phyloP scores from a whole-genome alignment of 2,329 filamentous ascomycete genomes.

The Cladophialophora psammophila region DNA sequence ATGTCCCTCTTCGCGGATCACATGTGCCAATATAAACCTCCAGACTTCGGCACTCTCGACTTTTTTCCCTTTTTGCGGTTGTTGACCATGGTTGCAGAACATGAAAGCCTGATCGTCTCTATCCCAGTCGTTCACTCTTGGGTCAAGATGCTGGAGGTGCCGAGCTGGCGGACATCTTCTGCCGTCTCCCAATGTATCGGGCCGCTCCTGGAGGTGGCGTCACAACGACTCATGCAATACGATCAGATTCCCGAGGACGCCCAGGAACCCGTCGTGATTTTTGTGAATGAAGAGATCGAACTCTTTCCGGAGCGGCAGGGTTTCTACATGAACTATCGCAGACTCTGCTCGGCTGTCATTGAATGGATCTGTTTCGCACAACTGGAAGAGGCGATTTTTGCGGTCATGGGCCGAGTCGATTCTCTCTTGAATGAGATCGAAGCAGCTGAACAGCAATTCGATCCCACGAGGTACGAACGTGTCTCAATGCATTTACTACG shows the following conservation, averaged over 20 bases:
- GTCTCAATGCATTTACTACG: conserved; percentile 69
- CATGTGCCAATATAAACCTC: conserved; percentile 76
- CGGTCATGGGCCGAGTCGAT: conserved; percentile 84
- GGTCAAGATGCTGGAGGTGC: conserved; percentile 79
- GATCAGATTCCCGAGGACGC: conserved; percentile 85
- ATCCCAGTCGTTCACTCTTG: conserved; percentile 91
- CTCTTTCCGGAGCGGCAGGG: conserved; percentile 92
- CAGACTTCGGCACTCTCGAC: conserved; percentile 70
- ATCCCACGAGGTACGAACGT: conserved; percentile 44
- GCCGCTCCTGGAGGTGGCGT: conserved; percentile 81
- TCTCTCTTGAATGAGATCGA: conserved; percentile 66
- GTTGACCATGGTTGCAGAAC: conserved; percentile 78
- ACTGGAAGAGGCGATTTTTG: conserved; percentile 81
- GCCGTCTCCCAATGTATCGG: conserved; percentile 70
- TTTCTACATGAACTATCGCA: conserved; percentile 92
- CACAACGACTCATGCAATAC: conserved; percentile 82
- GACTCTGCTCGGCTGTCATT: conserved; percentile 87
- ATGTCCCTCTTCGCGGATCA: conserved; percentile 85
- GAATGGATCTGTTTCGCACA: conserved; percentile 84
- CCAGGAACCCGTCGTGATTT: conserved; percentile 78
- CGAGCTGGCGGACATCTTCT: conserved; percentile 71
- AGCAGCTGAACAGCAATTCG: conserved; percentile 50
- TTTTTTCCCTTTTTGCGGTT: conserved; percentile 79
- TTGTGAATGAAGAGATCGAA: conserved; percentile 92
- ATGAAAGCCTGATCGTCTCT: conserved; percentile 87